Percentiles rank a stretch among this genome's conserved stretches.
Evolutionary conservation across 345 rosid species (phyloP).

Genomic region (Excoecaria cochinchinensis): DNA sequence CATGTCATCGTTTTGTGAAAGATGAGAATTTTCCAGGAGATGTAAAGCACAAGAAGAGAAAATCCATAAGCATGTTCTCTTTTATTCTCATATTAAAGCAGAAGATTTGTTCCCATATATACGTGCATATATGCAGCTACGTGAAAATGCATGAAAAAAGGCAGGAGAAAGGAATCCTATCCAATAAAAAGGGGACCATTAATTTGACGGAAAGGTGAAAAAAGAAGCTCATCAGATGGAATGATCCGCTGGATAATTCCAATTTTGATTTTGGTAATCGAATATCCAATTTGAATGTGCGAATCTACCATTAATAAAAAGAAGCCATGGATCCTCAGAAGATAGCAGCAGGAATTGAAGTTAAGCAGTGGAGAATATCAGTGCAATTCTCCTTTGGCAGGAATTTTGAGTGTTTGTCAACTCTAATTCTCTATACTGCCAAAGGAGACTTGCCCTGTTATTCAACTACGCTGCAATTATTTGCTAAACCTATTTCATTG

Average conservation of each 20-base stretch:
- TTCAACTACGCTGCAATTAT: conserved; percentile 26
- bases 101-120: too few species aligned
- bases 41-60: conserved; percentile 5
- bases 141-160: conserved; percentile 4
- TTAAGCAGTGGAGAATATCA: conserved; percentile 40
- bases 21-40: conserved; percentile 4
- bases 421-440: conserved; percentile 35
- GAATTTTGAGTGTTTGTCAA: not conserved
- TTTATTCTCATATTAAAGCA: not conserved
- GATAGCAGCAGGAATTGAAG: not conserved
- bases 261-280: conserved; percentile 11
- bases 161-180: conserved; percentile 12
- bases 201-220: conserved; percentile 1
- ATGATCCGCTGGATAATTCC: conserved; percentile 38
- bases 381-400: conserved; percentile 48
- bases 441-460: conserved; percentile 66
- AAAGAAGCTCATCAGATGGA: conserved; percentile 21
- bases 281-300: conserved; percentile 39
- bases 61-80: conserved; percentile 13
- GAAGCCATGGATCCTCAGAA: not conserved
- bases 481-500: too few species aligned
- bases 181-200: conserved; percentile 35
- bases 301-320: conserved; percentile 24
- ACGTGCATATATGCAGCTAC: not conserved
- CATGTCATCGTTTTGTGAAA: not conserved